A percentile compares a stretch with the other conserved stretches of the same genome.
phyloP scores from a whole-genome alignment of 202 grass and related monocot genomes.

The Hordeum pubiflorum region DNA sequence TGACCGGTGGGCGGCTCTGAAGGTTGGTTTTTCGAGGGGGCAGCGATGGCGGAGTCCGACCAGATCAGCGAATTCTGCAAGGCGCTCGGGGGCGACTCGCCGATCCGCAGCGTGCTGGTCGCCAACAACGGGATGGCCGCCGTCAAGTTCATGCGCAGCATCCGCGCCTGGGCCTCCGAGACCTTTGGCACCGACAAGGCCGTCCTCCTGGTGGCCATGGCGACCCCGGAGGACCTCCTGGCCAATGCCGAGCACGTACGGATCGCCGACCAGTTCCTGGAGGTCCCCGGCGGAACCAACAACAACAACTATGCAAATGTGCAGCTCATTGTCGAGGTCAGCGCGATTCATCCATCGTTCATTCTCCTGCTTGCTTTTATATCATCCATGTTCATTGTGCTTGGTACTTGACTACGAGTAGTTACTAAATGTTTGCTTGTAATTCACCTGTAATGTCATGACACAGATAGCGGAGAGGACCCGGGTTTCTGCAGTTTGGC shows the following conservation, averaged over 20 bases:
- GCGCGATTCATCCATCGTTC: constrained; percentile 6
- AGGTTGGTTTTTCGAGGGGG: background rate
- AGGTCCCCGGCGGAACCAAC: constrained; percentile 93
- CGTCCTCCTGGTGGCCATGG: constrained; percentile 92
- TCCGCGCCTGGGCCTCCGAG: constrained; percentile 75
- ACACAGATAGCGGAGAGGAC: constrained; percentile 87
- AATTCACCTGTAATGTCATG: background rate
- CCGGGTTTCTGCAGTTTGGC: constrained; percentile 92
- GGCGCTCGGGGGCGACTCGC: constrained; percentile 61
- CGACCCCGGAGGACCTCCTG: constrained; percentile 89
- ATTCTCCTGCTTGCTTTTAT: background rate
- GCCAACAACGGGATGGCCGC: constrained; percentile 99
- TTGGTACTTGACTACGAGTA: background rate
- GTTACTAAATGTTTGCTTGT: constrained; percentile 9
- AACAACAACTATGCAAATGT: constrained; percentile 99
- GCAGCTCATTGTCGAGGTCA: constrained; percentile 84
- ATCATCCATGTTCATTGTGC: background rate
- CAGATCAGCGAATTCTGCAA: constrained; percentile 58
- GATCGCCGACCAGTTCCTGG: constrained; percentile 90
- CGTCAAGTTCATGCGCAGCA: constrained; percentile 89
- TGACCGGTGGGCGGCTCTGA: background rate
- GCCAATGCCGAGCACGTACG: constrained; percentile 94
- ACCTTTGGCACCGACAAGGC: constrained; percentile 88
- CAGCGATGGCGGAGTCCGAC: constrained; percentile 31
- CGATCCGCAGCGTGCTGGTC: constrained; percentile 82